phyloP scores from a whole-genome alignment of 192 early-diverging fungal genomes.

The Coemansia erecta region DNA sequence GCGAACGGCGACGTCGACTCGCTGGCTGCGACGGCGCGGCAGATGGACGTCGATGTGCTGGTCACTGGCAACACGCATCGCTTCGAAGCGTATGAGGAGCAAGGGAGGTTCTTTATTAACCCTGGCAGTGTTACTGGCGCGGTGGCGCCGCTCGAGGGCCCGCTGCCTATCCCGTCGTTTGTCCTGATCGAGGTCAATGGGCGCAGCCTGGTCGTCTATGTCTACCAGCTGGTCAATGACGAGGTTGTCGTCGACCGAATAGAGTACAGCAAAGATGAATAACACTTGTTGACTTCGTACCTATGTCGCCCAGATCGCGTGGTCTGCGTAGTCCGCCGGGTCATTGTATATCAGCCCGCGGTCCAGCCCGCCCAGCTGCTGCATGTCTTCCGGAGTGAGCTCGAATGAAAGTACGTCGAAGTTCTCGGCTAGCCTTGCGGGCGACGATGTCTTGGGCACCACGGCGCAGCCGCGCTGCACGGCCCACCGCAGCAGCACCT shows the following conservation, averaged over 20 bases:
- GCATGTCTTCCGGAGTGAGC: too few relatives aligned
- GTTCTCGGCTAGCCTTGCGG: too few relatives aligned
- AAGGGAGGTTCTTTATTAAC: constrained; percentile 91
- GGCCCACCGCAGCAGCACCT: too few relatives aligned
- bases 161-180: constrained; percentile 75
- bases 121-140: constrained; percentile 96
- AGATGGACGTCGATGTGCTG: constrained; percentile 90
- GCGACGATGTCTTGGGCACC: too few relatives aligned
- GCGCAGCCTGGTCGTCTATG: constrained; percentile 74
- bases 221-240: constrained; percentile 88
- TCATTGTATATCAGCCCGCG: too few relatives aligned
- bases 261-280: constrained; percentile 70
- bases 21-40: constrained; percentile 72
- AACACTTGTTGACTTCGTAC: too few relatives aligned
- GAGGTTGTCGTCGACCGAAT: constrained; percentile 93
- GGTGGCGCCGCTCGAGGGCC: constrained; percentile 51
- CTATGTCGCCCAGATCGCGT: too few relatives aligned
- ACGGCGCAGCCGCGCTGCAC: too few relatives aligned
- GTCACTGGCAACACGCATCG: constrained; percentile 85
- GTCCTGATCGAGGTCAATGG: constrained; percentile 93
- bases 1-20: constrained; percentile 63
- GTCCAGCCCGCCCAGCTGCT: too few relatives aligned
- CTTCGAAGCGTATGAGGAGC: constrained; percentile 89
- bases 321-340: too few relatives aligned
- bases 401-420: too few relatives aligned